Evolutionary conservation across 192 early-diverging fungal genomes (phyloP).

Genomic region (Phycomyces nitens): DNA sequence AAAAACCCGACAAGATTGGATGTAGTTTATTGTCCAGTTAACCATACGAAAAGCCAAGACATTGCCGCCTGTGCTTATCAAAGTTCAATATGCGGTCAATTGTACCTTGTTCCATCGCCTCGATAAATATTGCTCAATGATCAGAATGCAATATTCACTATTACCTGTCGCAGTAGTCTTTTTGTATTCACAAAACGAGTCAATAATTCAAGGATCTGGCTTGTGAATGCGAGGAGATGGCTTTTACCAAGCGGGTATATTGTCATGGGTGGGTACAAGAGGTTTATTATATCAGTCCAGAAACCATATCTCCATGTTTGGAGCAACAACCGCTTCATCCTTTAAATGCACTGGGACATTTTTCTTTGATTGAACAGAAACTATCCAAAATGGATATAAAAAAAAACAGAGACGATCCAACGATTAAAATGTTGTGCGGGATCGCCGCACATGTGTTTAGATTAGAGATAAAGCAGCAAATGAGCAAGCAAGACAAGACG

Average conservation of each 20-base stretch:
- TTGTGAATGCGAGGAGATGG: not conserved
- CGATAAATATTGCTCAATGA: too few relatives aligned
- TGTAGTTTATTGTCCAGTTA: too few relatives aligned
- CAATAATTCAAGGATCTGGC: constrained; percentile 10
- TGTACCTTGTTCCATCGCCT: too few relatives aligned
- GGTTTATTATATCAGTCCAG: constrained; percentile 2
- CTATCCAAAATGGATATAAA: not conserved
- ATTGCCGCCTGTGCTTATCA: too few relatives aligned
- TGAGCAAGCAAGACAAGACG: not conserved
- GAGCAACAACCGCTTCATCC: constrained; percentile 1
- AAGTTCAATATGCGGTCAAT: too few relatives aligned
- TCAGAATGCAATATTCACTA: not conserved
- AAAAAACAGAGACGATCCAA: not conserved
- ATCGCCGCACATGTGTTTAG: not conserved
- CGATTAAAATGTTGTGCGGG: not conserved
- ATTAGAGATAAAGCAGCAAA: not conserved
- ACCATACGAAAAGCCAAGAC: too few relatives aligned
- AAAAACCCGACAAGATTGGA: too few relatives aligned
- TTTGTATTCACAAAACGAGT: constrained; percentile 8
- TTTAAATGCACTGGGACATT: not conserved
- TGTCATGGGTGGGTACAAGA: constrained; percentile 8
- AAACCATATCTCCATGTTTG: not conserved
- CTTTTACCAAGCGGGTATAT: constrained; percentile 5
- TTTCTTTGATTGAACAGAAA: constrained; percentile 2
- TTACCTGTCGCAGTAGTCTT: not conserved